Percentiles rank a stretch among this genome's conserved stretches.
phyloP scores from a whole-genome alignment of 148 eudicot genomes.

The Nepenthes mirabilis region DNA sequence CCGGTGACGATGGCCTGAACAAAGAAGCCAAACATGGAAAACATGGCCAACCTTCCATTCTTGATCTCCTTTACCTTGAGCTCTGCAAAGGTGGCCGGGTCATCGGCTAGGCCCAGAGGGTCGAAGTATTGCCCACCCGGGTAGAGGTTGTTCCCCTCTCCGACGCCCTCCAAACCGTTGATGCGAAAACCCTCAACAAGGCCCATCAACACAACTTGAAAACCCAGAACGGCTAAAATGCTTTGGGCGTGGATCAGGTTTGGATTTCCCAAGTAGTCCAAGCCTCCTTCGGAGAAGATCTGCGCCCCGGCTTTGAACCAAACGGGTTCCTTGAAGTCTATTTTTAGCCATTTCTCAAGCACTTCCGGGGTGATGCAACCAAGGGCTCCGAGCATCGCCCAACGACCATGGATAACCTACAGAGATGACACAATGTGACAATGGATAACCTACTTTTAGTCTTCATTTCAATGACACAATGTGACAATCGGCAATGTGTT shows the following conservation, averaged over 20 bases:
- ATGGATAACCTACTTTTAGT: too few relatives aligned
- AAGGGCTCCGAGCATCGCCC: slow-evolving; percentile 89
- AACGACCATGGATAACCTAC: slow-evolving; percentile 69
- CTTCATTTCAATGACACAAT: too few relatives aligned
- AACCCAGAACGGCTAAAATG: slow-evolving; percentile 58
- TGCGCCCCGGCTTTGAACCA: slow-evolving; percentile 90
- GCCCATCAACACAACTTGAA: slow-evolving; percentile 66
- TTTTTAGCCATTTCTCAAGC: slow-evolving; percentile 60
- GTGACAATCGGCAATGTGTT: too few relatives aligned
- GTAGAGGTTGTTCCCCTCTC: slow-evolving; percentile 68
- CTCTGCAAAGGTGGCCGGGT: slow-evolving; percentile 69
- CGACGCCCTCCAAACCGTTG: slow-evolving; percentile 61
- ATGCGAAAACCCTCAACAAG: slow-evolving; percentile 80
- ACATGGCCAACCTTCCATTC: slow-evolving; percentile 75
- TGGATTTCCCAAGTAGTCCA: slow-evolving; percentile 77
- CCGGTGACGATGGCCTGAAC: slow-evolving; percentile 77
- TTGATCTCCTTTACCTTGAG: slow-evolving; percentile 78
- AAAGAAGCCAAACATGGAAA: slow-evolving; percentile 79
- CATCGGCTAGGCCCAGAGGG: slow-evolving; percentile 64
- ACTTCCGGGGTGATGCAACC: slow-evolving; percentile 79
- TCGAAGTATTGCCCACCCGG: slow-evolving; percentile 74
- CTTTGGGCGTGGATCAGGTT: slow-evolving; percentile 79
- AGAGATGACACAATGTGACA: background rate
- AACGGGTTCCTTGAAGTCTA: slow-evolving; percentile 69
- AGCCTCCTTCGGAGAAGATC: slow-evolving; percentile 71